phyloP scores from a whole-genome alignment of 164 flowering plant species.

The Stephania japonica region DNA sequence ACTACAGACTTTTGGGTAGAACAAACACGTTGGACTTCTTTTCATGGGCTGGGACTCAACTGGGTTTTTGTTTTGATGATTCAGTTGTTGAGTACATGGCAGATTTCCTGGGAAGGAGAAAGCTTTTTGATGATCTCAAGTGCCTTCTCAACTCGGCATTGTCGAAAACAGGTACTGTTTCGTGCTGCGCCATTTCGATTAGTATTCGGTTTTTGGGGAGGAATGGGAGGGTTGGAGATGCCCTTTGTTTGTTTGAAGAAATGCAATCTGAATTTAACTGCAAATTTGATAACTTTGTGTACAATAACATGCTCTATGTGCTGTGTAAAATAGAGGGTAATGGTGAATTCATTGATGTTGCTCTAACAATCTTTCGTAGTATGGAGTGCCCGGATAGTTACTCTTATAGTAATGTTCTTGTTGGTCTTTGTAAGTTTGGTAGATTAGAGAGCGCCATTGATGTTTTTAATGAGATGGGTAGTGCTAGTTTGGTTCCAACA shows the following conservation, averaged over 20 bases:
- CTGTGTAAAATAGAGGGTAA: slow-evolving; percentile 37
- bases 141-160: slow-evolving; percentile 27
- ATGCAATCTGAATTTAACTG: slow-evolving; percentile 34
- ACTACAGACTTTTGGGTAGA: slow-evolving; percentile 37
- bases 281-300: slow-evolving; percentile 37
- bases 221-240: slow-evolving; percentile 40
- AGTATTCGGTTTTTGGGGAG: slow-evolving; percentile 44
- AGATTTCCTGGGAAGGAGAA: slow-evolving; percentile 46
- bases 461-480: slow-evolving; percentile 33
- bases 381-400: slow-evolving; percentile 37
- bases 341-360: slow-evolving; percentile 32
- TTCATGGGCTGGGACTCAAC: slow-evolving; percentile 40
- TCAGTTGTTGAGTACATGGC: slow-evolving; percentile 40
- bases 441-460: slow-evolving; percentile 31
- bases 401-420: slow-evolving; percentile 40
- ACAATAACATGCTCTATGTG: slow-evolving; percentile 38
- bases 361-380: slow-evolving; percentile 29
- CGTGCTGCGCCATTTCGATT: slow-evolving; percentile 29
- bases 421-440: slow-evolving; percentile 44
- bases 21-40: slow-evolving; percentile 36
- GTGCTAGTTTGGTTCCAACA: slow-evolving; percentile 32
- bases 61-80: slow-evolving; percentile 39
- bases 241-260: slow-evolving; percentile 37
- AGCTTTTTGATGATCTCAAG: slow-evolving; percentile 49
- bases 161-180: slow-evolving; percentile 19